Base-by-base conservation (phyloP, 1,139 yeast genomes). In the Kurtzmaniella quercitrusa region DNA sequence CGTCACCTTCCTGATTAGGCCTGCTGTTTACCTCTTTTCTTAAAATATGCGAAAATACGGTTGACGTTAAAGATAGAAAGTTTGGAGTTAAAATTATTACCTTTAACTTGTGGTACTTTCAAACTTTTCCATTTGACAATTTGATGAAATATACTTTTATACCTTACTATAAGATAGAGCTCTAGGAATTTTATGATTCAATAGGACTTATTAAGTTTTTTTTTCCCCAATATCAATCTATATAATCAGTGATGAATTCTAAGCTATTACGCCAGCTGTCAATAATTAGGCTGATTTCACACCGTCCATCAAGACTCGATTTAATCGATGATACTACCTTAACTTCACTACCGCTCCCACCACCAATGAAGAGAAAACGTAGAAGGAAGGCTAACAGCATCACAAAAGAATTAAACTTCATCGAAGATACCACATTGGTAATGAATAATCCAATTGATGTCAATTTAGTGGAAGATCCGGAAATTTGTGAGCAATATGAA, bases 301-400 rank as follows among this genome's bases (percentile, higher is more conserved):
- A 58, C 39, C 58, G 58, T 79, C 82, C 57, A 14, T 83, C 90
- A 1, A 72, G 73, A 45, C 63, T 85, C 11, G 90, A 84, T 50
- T 65, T 83, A 45, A 68, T 84, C 5, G 89, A 85, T 55, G 79
- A 73, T 52, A 70, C 75, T 7, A 74, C 76, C 16, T 61, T 85
- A 43, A 84, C 91, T 0, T 82, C 89, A 2, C 75, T 82, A 49
- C 89, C 89, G 5, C 57, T 80, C 33, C 80, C 85, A 2, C 85
- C 84, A 17, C 86, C 84, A 1, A 65, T 68, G 25, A 62, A 39
- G 12, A 53, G 37, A 45, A 53, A 34, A 46, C 50, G 34, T 27
- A 10, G 25, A 5, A 19, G 16, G n/a, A 34, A 34, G 37, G n/a
- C 10, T 4, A 27, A 27, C 14, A 10, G 14, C 10, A 27, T 27